A percentile compares a stretch with the other conserved stretches of the same genome.
Conservation (phyloP, 805 yeast species). For the Wickerhamiella kazuoi region DNA sequence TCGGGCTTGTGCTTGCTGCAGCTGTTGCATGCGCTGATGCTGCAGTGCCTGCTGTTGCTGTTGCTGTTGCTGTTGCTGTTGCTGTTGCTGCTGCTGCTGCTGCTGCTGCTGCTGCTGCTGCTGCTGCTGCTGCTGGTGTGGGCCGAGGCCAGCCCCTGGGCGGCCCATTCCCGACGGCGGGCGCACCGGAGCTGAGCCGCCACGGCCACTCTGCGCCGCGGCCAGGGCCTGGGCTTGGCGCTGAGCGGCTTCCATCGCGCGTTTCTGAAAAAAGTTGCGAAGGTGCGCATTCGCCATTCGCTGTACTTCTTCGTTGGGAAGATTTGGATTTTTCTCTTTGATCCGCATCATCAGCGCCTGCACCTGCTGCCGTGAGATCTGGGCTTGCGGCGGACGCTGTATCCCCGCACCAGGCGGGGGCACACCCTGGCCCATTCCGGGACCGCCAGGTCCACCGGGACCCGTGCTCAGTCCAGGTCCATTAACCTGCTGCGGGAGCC, state of each 20-base stretch:
- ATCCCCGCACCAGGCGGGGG: too few relatives aligned
- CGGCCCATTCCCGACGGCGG: background rate
- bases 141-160: too few relatives aligned
- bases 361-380: slow-evolving; percentile 11
- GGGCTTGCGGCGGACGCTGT: too few relatives aligned
- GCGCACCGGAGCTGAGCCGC: background rate
- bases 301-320: slow-evolving; percentile 14
- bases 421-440: too few relatives aligned
- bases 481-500: too few relatives aligned
- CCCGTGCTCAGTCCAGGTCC: too few relatives aligned
- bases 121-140: background rate
- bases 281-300: slow-evolving; percentile 12
- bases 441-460: too few relatives aligned
- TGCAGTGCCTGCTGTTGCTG: background rate
- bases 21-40: background rate
- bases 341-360: slow-evolving; percentile 12
- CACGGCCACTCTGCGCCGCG: too few relatives aligned
- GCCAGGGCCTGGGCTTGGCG: too few relatives aligned
- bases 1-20: background rate
- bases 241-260: too few relatives aligned
- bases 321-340: slow-evolving; percentile 10
- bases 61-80: background rate
- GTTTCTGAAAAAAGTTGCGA: slow-evolving; percentile 11
- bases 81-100: background rate
- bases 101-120: background rate